Evolutionary conservation across 495 filamentous ascomycete species (phyloP).

Genomic region (Neurospora sp.): DNA sequence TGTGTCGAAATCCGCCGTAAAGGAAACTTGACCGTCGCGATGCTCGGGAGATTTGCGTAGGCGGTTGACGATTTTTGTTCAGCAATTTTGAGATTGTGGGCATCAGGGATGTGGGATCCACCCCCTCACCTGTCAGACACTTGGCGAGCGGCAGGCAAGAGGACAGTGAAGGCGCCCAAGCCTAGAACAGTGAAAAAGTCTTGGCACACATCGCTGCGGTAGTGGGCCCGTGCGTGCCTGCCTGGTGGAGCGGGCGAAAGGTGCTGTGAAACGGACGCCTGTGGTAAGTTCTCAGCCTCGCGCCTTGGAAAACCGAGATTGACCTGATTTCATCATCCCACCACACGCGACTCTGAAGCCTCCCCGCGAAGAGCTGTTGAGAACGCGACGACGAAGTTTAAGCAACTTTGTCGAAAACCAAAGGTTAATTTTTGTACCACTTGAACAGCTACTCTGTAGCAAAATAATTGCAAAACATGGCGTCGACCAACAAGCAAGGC

Average conservation of each 20-base stretch:
- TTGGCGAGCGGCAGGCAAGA: neutral
- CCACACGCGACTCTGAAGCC: constrained; percentile 27
- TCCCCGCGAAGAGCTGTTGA: constrained; percentile 18
- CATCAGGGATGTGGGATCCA: neutral
- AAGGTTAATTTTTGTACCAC: constrained; percentile 44
- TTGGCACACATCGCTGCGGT: neutral
- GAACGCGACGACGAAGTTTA: constrained; percentile 15
- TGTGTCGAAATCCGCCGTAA: constrained; percentile 12
- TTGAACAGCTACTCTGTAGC: constrained; percentile 54
- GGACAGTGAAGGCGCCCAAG: neutral
- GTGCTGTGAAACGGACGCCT: constrained; percentile 17
- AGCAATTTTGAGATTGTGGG: constrained; percentile 22
- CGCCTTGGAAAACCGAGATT: constrained; percentile 8
- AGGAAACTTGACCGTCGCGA: constrained; percentile 1
- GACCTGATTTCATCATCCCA: constrained; percentile 20
- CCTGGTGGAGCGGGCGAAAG: constrained; percentile 1
- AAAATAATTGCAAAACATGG: constrained; percentile 51
- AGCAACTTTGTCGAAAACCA: constrained; percentile 18
- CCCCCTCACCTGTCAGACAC: neutral
- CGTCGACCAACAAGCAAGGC: constrained; percentile 96
- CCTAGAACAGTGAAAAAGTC: neutral
- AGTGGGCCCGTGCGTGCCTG: constrained; percentile 4
- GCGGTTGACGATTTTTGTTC: constrained; percentile 16
- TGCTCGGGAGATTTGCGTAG: constrained; percentile 10
- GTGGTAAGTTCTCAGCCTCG: constrained; percentile 22